phyloP scores from a whole-genome alignment of 139 green algal species.

The Micractinium conductrix region DNA sequence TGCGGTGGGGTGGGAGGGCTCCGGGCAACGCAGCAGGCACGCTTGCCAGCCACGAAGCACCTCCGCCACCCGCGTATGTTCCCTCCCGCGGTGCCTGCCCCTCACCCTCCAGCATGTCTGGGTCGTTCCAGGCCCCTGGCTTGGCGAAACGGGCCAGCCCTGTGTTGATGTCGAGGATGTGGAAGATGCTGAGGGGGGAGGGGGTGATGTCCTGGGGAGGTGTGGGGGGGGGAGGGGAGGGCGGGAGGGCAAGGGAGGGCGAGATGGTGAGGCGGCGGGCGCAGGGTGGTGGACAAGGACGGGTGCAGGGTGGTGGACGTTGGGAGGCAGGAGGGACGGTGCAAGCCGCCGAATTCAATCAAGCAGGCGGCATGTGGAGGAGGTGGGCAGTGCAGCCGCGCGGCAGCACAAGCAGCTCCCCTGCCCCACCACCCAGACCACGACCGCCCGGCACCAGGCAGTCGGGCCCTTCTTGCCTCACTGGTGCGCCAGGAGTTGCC shows the following conservation, averaged over 20 bases:
- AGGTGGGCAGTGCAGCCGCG: neutral
- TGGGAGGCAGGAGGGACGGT: neutral
- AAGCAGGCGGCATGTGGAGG: neutral
- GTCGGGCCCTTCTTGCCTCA: neutral
- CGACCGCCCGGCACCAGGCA: neutral
- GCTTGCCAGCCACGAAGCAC: too few species aligned
- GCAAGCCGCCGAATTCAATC: neutral
- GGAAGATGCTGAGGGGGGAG: slow-evolving; percentile 30
- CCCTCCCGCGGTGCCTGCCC: too few species aligned
- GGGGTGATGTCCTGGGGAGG: slow-evolving; percentile 54
- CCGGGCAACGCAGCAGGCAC: too few species aligned
- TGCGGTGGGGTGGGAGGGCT: too few species aligned
- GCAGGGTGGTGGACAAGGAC: neutral
- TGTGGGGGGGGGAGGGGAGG: too few species aligned
- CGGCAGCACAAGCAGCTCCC: neutral
- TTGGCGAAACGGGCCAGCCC: slow-evolving; percentile 60
- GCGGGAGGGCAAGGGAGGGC: neutral
- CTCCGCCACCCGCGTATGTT: too few species aligned
- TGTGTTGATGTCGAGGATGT: slow-evolving; percentile 53
- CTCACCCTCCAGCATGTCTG: slow-evolving; percentile 76
- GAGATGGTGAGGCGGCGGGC: neutral
- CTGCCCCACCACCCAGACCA: neutral
- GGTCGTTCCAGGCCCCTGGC: slow-evolving; percentile 71
- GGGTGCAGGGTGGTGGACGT: neutral
- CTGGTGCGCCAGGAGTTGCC: slow-evolving; percentile 18